Percentiles rank a stretch among this genome's conserved stretches.
Evolutionary conservation across 306 rosid species (phyloP).

Genomic region (Castanea crenata): DNA sequence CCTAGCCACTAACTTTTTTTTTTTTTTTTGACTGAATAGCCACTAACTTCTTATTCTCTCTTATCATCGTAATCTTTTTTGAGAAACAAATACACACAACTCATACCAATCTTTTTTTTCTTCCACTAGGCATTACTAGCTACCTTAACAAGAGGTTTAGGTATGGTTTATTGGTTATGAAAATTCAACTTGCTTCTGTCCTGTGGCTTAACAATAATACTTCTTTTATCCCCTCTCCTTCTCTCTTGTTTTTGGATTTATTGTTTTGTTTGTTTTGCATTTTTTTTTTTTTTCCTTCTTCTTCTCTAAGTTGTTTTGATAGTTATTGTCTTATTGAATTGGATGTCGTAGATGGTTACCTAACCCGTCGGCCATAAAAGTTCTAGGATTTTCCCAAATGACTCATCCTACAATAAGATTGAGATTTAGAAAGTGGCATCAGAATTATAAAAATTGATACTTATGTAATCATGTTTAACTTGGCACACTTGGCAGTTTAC

Average conservation of each 20-base stretch:
- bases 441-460: not conserved
- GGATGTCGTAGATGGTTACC: not conserved
- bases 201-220: not conserved
- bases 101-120: no score
- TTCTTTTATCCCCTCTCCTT: not conserved
- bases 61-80: not conserved
- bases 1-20: no score
- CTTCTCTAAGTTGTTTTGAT: no score
- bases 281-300: no score
- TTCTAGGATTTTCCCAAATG: not conserved
- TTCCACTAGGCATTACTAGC: no score
- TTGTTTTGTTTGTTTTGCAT: no score
- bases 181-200: not conserved
- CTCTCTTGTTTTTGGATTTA: no score
- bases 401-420: not conserved
- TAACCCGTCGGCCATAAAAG: not conserved
- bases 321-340: not conserved
- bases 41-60: not conserved
- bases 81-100: no score
- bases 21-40: no score
- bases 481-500: not conserved
- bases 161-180: not conserved
- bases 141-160: not conserved
- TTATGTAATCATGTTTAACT: not conserved
- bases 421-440: not conserved